Evolutionary conservation across 257 asterid species (phyloP), one percentile per base, ranked within the genome.

Genomic region (Gentiana straminea): DNA sequence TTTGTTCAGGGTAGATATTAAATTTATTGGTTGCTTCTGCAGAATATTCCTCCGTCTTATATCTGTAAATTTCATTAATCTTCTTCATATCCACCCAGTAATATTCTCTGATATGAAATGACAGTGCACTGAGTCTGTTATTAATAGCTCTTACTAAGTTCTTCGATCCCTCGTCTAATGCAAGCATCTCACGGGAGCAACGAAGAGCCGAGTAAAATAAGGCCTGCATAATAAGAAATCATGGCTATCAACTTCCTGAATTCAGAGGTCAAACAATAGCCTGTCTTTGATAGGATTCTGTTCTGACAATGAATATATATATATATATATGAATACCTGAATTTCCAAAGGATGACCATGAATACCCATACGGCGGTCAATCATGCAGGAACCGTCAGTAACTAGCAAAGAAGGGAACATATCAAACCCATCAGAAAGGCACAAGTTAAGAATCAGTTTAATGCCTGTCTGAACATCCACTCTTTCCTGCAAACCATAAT

Each of bases 331-430:
- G 61, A 70, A 73, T 70, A 76, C 97, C 77, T 89, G 97, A 74
- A 89, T 89, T 75, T 89, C 97, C 73, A 89, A 64, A 9, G 97
- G 97, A 74, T 89, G 97, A 43, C 97, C 95, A 48, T 88, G 95
- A 61, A 88, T 83, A 56, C 95, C 97, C 97, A 88, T 85, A n/a
- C 95, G 78, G 2, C 95, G 81, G 79, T 88, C 97, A 60, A 88
- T 88, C 97, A 88, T 88, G 70, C 97, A 85, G 58, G 97, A 88
- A 32, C 95, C 95, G 63, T 88, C 97, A 33, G 94, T 88, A 49
- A 88, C 97, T 4, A 85, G 86, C 72, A 85, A 77, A 51, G 97
- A 77, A 24, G 95, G 97, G 48, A 88, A 88, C 97, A 85, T 88
- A 68, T 88, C 97, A 65, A 88, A 88, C 56, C 97, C 95, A 72